Conservation (phyloP, 2,329 filamentous ascomycete species). For the Huntiella abstrusa region DNA sequence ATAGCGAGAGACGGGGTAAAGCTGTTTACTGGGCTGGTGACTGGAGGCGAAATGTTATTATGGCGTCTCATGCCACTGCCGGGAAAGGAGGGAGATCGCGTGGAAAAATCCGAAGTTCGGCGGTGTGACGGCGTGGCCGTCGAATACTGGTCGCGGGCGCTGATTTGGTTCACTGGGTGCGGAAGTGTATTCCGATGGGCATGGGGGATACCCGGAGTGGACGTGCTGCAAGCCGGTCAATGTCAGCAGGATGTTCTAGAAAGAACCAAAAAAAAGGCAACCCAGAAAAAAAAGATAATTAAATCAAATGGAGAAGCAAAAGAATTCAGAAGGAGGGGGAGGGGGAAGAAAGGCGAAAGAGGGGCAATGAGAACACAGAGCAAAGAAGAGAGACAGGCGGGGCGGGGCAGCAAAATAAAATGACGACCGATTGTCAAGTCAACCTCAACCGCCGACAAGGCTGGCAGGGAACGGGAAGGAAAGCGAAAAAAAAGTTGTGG, state of each 20-base stretch:
- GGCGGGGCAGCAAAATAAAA: no score
- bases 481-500: no score
- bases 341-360: no score
- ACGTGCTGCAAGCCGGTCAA: constrained; percentile 22
- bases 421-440: no score
- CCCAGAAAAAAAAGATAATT: neutral
- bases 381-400: no score
- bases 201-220: constrained; percentile 39
- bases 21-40: constrained; percentile 28
- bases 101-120: constrained; percentile 28
- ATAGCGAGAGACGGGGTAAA: constrained; percentile 30
- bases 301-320: neutral
- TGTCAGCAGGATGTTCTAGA: neutral
- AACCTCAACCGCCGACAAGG: no score
- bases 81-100: constrained; percentile 33
- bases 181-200: constrained; percentile 34
- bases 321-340: no score
- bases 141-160: constrained; percentile 34
- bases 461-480: no score
- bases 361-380: no score
- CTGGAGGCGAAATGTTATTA: constrained; percentile 30
- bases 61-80: constrained; percentile 27
- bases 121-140: constrained; percentile 31
- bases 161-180: constrained; percentile 29
- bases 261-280: neutral